Base-by-base conservation (phyloP, 176 grass and related monocot genomes). In the Alloteropsis semialata region DNA sequence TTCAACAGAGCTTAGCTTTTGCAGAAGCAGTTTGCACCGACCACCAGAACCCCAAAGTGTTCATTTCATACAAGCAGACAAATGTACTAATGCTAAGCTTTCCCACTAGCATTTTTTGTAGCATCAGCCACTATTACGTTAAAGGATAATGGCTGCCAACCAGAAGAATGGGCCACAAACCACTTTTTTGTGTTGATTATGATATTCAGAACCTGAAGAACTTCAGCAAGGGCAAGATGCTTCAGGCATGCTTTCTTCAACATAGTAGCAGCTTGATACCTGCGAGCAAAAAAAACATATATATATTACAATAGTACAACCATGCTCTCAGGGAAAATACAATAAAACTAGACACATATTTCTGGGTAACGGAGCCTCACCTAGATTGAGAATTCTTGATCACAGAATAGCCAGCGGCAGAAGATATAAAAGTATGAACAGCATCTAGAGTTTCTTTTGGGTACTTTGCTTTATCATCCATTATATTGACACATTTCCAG, bases 401-500 rank as follows among this genome's bases (percentile, higher is more conserved):
- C 1, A 39, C 86, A 37, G 75, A 69, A 21, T 55, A 85, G 13
- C 97, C 97, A 78, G 45, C 7, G 38, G 56, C 15, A 46, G 82
- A 86, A 82, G 87, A 92, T 50, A 99, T 77, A 74, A 86, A 96
- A 61, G 53, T 92, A 63, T 70, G 78, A 86, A 96, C 79, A 74
- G 77, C 45, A 49, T 99, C 87, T 85, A 87, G 56, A 1, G 57
- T 91, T 44, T 87, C 83, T 79, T 85, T 92, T 55, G 91, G 82
- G 65, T 88, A 81, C 45, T 85, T 94, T 73, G 72, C 83, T 72
- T 83, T 88, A 53, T 37, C 74, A 87, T 96, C 89, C 93, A 96
- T 79, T 85, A 88, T 82, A 89, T 99, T 94, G 49, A 96, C 89
- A 22, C 93, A 96, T 77, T 87, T 99, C 97, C 97, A 99, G 17